Percentiles rank a stretch among this genome's conserved stretches.
Evolutionary conservation across 2,329 filamentous ascomycete genomes (phyloP).

Genomic region (Elsinoe necatrix): DNA sequence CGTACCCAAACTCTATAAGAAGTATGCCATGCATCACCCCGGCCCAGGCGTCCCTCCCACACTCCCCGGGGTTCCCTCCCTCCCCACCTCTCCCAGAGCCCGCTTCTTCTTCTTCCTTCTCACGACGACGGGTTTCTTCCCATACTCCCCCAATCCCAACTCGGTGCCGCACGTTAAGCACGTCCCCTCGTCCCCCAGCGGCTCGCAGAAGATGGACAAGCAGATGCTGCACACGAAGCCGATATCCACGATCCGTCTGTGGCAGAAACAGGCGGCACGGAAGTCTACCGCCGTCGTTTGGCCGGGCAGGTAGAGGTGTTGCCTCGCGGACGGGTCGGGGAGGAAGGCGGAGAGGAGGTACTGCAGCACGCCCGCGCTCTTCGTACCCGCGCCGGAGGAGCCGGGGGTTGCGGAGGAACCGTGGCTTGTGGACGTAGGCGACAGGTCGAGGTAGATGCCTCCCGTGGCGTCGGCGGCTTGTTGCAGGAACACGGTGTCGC

Average conservation of each 20-base stretch:
- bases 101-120: slow-evolving; percentile 58
- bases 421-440: no score
- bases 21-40: slow-evolving; percentile 2
- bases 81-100: slow-evolving; percentile 35
- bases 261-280: slow-evolving; percentile 95
- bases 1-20: no score
- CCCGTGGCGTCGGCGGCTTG: slow-evolving; percentile 72
- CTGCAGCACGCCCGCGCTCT: slow-evolving; percentile 59
- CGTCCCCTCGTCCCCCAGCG: slow-evolving; percentile 49
- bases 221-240: slow-evolving; percentile 96
- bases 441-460: slow-evolving; percentile 57
- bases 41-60: slow-evolving; percentile 25
- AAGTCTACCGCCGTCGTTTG: slow-evolving; percentile 81
- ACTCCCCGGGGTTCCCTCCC: slow-evolving; percentile 25
- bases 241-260: slow-evolving; percentile 79
- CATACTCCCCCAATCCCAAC: slow-evolving; percentile 67
- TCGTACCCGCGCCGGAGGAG: slow-evolving; percentile 36
- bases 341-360: slow-evolving; percentile 92
- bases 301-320: slow-evolving; percentile 66
- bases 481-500: slow-evolving; percentile 84
- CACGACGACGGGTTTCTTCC: slow-evolving; percentile 66
- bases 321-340: slow-evolving; percentile 58
- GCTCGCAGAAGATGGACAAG: slow-evolving; percentile 80
- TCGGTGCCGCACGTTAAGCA: slow-evolving; percentile 79
- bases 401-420: not conserved